Evolutionary conservation across 352 stramenopile genomes (phyloP).

Genomic region (Phytophthora capsici): DNA sequence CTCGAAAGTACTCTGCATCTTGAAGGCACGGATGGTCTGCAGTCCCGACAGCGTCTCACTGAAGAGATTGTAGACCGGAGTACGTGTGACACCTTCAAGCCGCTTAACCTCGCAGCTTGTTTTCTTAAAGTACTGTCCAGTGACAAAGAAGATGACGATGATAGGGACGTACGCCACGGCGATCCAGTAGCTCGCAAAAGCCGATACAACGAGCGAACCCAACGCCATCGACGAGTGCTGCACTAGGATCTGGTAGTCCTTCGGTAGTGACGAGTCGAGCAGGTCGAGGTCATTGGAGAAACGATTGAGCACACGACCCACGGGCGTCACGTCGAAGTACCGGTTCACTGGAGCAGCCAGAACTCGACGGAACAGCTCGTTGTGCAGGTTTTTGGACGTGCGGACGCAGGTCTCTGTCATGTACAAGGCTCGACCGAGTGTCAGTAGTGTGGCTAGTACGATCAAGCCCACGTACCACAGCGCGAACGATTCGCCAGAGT

Average conservation of each 20-base stretch:
- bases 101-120: constrained; percentile 91
- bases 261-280: constrained; percentile 47
- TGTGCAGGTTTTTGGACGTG: constrained; percentile 34
- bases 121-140: constrained; percentile 64
- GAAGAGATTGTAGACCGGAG: constrained; percentile 28
- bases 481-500: constrained; percentile 16
- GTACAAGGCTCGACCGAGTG: constrained; percentile 23
- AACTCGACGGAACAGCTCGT: constrained; percentile 48
- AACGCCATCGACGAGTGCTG: constrained; percentile 26
- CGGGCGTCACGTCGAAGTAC: constrained; percentile 60
- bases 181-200: constrained; percentile 30
- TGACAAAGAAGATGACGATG: constrained; percentile 13
- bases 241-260: constrained; percentile 37
- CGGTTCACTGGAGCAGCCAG: constrained; percentile 43
- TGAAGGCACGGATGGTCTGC: constrained; percentile 32
- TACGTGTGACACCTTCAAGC: constrained; percentile 84
- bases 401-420: constrained; percentile 33
- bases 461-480: constrained; percentile 47
- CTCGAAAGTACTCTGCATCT: constrained; percentile 47
- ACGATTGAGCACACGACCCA: constrained; percentile 52
- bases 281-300: constrained; percentile 61
- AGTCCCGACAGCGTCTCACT: constrained; percentile 17
- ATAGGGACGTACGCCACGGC: constrained; percentile 22
- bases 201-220: constrained; percentile 23
- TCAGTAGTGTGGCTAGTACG: constrained; percentile 18